These are phyloP conservation scores for Stemphylium beticola DNA, from an alignment of 2,329 filamentous ascomycete genomes.

Conservation along the genomic window DNA sequence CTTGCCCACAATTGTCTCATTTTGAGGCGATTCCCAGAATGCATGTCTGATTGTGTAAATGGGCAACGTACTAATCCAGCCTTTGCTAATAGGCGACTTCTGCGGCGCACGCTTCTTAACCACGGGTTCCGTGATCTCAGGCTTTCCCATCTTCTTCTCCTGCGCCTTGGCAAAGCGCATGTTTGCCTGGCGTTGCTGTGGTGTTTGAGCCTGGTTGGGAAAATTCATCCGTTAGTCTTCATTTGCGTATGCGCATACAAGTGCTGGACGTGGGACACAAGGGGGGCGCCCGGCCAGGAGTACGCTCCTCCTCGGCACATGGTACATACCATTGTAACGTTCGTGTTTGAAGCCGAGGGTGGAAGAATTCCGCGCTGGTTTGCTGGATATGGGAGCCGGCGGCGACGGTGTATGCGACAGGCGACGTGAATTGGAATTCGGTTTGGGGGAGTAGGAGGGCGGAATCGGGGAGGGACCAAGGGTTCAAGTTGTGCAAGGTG, in stretches of 20 bases:
- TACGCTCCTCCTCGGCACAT: too few relatives aligned
- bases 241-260: neutral
- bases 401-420: too few relatives aligned
- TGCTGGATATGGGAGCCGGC: too few relatives aligned
- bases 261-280: neutral
- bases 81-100: conserved; percentile 61
- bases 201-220: conserved; percentile 81
- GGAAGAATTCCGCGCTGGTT: too few relatives aligned
- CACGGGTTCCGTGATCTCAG: conserved; percentile 43
- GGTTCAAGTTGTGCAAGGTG: conserved; percentile 13
- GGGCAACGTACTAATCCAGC: conserved; percentile 64
- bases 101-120: conserved; percentile 57
- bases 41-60: neutral
- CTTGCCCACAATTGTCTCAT: too few relatives aligned
- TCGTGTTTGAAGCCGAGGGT: too few relatives aligned
- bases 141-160: conserved; percentile 75
- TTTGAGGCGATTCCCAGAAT: neutral
- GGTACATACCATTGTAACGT: too few relatives aligned
- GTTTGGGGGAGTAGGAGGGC: neutral
- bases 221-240: too few relatives aligned
- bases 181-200: conserved; percentile 81
- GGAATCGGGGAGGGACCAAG: neutral
- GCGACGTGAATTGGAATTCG: neutral
- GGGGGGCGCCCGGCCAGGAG: too few relatives aligned
- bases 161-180: conserved; percentile 77